Conservation (phyloP, 208 protist genomes). For the Hexamita inflata region DNA sequence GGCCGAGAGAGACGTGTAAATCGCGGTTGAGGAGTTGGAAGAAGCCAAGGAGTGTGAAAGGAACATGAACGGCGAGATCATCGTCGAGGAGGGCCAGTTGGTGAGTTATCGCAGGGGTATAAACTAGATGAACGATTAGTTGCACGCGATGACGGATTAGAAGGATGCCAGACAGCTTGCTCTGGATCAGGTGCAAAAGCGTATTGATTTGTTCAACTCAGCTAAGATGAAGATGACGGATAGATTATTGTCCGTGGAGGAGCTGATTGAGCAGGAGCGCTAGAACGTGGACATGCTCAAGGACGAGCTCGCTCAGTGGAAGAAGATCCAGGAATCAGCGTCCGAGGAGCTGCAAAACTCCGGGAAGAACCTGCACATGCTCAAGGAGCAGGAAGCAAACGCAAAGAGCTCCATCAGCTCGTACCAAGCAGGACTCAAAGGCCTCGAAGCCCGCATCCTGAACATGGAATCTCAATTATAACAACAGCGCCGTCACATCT, state of each 20-base stretch:
- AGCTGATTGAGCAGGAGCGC: neutral
- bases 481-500: constrained; percentile 24
- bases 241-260: neutral
- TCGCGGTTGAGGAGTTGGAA: neutral
- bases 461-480: constrained; percentile 10
- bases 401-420: neutral
- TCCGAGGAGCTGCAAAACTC: neutral
- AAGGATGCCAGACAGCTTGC: neutral
- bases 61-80: neutral
- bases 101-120: neutral
- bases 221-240: constrained; percentile 2
- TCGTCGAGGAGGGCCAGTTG: neutral
- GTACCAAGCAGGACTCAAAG: neutral
- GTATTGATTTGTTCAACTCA: neutral
- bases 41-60: neutral
- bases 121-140: neutral
- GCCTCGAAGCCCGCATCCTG: neutral
- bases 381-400: constrained; percentile 7
- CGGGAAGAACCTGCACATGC: neutral
- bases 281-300: neutral
- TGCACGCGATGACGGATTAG: neutral
- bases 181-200: neutral
- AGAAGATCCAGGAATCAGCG: neutral
- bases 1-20: neutral
- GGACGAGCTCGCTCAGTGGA: neutral